Evolutionary conservation across 2,329 filamentous ascomycete genomes (phyloP).

Genomic region (Eurotiales sp.): DNA sequence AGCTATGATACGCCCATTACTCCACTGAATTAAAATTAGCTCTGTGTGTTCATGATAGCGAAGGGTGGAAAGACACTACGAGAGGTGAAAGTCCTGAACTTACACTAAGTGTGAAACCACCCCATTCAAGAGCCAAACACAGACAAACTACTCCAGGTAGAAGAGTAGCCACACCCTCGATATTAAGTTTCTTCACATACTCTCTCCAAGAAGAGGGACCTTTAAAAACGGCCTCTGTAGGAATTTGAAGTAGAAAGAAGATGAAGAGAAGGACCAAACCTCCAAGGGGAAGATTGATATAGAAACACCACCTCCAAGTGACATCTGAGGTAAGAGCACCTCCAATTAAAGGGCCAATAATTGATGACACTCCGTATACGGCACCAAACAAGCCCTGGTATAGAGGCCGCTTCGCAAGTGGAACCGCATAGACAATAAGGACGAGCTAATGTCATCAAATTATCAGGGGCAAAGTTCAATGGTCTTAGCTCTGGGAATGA

Average conservation of each 20-base stretch:
- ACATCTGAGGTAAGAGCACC: slow-evolving; percentile 58
- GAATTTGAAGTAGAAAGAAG: slow-evolving; percentile 26
- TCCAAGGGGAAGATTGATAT: slow-evolving; percentile 48
- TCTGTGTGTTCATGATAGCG: neutral
- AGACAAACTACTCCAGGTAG: slow-evolving; percentile 44
- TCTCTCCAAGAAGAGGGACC: neutral
- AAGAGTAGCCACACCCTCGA: slow-evolving; percentile 24
- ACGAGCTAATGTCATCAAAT: neutral
- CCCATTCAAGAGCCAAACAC: slow-evolving; percentile 48
- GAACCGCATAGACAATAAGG: slow-evolving; percentile 9
- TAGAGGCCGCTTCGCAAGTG: slow-evolving; percentile 46
- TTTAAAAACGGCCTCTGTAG: neutral
- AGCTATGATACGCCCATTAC: slow-evolving; percentile 42
- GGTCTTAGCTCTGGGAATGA: neutral
- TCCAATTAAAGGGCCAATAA: slow-evolving; percentile 57
- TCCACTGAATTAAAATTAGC: slow-evolving; percentile 36
- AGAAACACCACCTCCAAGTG: slow-evolving; percentile 59
- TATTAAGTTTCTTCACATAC: neutral
- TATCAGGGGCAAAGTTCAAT: neutral
- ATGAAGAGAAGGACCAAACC: slow-evolving; percentile 29
- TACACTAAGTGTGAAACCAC: slow-evolving; percentile 20
- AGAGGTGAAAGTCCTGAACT: neutral
- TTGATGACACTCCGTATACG: slow-evolving; percentile 60
- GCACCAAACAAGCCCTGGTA: slow-evolving; percentile 61
- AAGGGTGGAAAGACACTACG: neutral